These are phyloP conservation scores for Hygrophoropsis aurantiaca DNA, from an alignment of 768 basidiomycete genomes.

Conservation along the genomic window DNA sequence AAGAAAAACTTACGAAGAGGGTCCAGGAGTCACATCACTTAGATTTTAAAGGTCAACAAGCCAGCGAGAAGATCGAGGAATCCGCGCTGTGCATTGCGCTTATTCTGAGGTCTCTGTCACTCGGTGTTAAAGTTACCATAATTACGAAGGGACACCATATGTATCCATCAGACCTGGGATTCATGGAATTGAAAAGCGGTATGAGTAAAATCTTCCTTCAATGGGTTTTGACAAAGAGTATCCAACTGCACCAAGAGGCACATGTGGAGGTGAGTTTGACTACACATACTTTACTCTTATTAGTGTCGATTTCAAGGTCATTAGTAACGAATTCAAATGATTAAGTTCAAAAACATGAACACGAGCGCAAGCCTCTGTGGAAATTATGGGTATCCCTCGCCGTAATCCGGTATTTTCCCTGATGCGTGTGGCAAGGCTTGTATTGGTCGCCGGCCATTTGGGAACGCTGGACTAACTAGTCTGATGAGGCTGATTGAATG, in stretches of 20 bases:
- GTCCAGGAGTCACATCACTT: constrained; percentile 29
- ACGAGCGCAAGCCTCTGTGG: constrained; percentile 62
- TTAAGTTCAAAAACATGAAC: constrained; percentile 38
- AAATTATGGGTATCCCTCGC: constrained; percentile 56
- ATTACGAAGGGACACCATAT: constrained; percentile 59
- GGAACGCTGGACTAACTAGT: too few species aligned
- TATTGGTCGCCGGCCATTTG: too few species aligned
- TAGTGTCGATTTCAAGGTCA: neutral
- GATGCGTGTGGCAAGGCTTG: constrained; percentile 43
- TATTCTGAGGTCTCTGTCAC: constrained; percentile 49
- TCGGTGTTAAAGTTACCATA: constrained; percentile 56
- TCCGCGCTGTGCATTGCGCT: constrained; percentile 58
- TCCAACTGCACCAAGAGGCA: constrained; percentile 72
- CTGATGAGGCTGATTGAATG: too few species aligned
- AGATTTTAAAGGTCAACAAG: constrained; percentile 45
- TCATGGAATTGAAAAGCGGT: constrained; percentile 68
- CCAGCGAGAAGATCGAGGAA: constrained; percentile 52
- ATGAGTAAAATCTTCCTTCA: constrained; percentile 71
- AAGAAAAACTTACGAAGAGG: constrained; percentile 38
- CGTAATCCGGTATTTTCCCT: constrained; percentile 67
- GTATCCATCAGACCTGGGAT: constrained; percentile 48
- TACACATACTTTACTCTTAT: constrained; percentile 28
- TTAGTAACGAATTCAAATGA: too few species aligned
- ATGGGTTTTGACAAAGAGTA: constrained; percentile 65
- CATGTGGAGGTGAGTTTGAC: constrained; percentile 59